Evolutionary conservation across 2,329 filamentous ascomycete genomes (phyloP).

Genomic region (Diaporthe vaccinii): DNA sequence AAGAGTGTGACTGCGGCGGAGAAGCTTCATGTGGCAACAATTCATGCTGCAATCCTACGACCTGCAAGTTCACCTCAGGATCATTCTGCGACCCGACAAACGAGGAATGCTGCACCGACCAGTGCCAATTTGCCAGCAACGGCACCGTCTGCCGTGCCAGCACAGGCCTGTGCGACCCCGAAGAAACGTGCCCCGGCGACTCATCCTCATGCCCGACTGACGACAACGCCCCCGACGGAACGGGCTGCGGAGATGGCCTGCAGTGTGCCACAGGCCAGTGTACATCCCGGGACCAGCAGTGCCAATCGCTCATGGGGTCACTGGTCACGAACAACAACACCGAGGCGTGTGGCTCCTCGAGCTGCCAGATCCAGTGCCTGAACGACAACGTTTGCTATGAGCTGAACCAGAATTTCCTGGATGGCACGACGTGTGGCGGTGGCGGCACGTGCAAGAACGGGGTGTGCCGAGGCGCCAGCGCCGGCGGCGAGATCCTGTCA

Average conservation of each 20-base stretch:
- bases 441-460: constrained; percentile 87
- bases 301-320: constrained; percentile 84
- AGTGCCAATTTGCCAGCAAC: constrained; percentile 76
- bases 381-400: constrained; percentile 76
- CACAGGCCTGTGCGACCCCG: constrained; percentile 85
- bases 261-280: constrained; percentile 93
- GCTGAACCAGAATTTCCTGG: constrained; percentile 91
- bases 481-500: constrained; percentile 76
- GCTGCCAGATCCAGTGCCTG: constrained; percentile 85
- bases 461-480: constrained; percentile 78
- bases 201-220: constrained; percentile 82
- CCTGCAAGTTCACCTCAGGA: constrained; percentile 84
- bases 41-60: constrained; percentile 84
- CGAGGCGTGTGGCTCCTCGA: constrained; percentile 79
- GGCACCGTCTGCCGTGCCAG: constrained; percentile 84
- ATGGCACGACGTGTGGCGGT: constrained; percentile 87
- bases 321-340: constrained; percentile 82
- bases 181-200: constrained; percentile 84
- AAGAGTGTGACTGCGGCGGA: constrained; percentile 97
- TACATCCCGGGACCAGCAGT: constrained; percentile 91
- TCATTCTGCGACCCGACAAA: constrained; percentile 86
- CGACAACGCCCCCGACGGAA: constrained; percentile 76
- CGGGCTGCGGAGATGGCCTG: constrained; percentile 80
- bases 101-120: constrained; percentile 81
- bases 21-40: constrained; percentile 78